Base-by-base conservation (phyloP, 345 rosid species). In the Hypericum perforatum region DNA sequence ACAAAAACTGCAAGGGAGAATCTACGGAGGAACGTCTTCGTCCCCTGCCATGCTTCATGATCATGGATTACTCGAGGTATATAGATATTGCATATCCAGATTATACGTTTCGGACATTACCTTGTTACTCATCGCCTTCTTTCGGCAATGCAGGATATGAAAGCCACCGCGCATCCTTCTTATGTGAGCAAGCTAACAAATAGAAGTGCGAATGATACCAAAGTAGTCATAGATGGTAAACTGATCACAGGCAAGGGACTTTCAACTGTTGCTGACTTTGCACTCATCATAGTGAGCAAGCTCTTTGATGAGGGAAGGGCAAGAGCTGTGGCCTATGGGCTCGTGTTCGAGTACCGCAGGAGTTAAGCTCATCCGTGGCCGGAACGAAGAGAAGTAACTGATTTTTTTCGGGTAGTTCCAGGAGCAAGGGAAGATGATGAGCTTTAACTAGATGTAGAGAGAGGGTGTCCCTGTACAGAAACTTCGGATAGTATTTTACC, bases 251-350 rank as follows among this genome's bases (percentile, higher is more conserved):
- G 88, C 74, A 67, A 63, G 70, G 98, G 95, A 39, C 84, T 79
- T 3, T 75, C 82, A 29, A 76, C 82, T 8, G 76, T 72, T 16
- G 64, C 72, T 11, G 85, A 81, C 72, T 85, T 87, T 53, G 81
- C 89, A 22, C 43, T 91, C 55, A 78, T 84, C 57, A 79, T 91
- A 8, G 76, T 87, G 15, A 74, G 82, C 70, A 91, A 87, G 70
- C 67, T 91, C 57, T 91, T 91, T 40, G 96, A 95, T 43, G 76
- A 87, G 6, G 74, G 70, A 37, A 87, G 98, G 70, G 89, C 96
- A 14, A 81, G 82, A 59, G 74, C 92, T 44, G 88, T 91, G 42
- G 94, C 96, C 6, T 88, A 85, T 70, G 96, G 96, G 61, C 89
- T 91, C 32, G 95, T 87, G 57, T 75, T 79, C 55, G 85, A 84